phyloP scores from a whole-genome alignment of 2,329 filamentous ascomycete species.

The Rhynchosporium secalis region DNA sequence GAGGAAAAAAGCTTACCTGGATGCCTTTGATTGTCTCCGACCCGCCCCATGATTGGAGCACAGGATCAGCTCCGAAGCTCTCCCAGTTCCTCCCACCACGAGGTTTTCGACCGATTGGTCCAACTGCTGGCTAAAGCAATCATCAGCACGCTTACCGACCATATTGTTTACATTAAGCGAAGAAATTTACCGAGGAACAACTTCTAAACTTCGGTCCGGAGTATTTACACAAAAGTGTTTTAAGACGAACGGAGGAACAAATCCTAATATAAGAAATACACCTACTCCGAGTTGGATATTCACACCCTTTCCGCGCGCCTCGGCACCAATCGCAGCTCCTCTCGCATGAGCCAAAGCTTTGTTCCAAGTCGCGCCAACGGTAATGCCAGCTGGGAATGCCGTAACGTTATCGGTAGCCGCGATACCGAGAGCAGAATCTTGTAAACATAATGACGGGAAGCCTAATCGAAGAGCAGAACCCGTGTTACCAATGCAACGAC shows the following conservation, averaged over 20 bases:
- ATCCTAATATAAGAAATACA: too few relatives aligned
- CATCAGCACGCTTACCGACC: not conserved
- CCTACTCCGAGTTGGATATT: conserved; percentile 63
- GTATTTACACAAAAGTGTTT: too few relatives aligned
- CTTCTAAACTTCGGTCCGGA: too few relatives aligned
- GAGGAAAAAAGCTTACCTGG: conserved; percentile 41
- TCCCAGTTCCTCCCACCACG: conserved; percentile 76
- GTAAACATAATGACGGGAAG: conserved; percentile 70
- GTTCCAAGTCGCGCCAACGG: conserved; percentile 71
- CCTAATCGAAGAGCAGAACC: conserved; percentile 69
- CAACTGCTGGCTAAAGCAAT: conserved; percentile 49
- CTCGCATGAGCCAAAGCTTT: conserved; percentile 70
- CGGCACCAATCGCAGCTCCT: conserved; percentile 66
- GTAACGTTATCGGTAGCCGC: conserved; percentile 73
- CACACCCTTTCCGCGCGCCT: conserved; percentile 71
- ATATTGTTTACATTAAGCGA: not conserved
- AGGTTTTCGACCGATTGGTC: conserved; percentile 70
- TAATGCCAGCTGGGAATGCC: conserved; percentile 78
- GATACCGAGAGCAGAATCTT: conserved; percentile 71
- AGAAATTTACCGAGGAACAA: not conserved
- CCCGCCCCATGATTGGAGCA: conserved; percentile 56
- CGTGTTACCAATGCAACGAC: conserved; percentile 73
- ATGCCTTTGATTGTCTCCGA: conserved; percentile 56
- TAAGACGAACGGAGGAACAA: too few relatives aligned
- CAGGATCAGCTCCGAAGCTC: conserved; percentile 69